Evolutionary conservation across 2,329 filamentous ascomycete genomes (phyloP).

Genomic region (Aspergillus brasiliensis): DNA sequence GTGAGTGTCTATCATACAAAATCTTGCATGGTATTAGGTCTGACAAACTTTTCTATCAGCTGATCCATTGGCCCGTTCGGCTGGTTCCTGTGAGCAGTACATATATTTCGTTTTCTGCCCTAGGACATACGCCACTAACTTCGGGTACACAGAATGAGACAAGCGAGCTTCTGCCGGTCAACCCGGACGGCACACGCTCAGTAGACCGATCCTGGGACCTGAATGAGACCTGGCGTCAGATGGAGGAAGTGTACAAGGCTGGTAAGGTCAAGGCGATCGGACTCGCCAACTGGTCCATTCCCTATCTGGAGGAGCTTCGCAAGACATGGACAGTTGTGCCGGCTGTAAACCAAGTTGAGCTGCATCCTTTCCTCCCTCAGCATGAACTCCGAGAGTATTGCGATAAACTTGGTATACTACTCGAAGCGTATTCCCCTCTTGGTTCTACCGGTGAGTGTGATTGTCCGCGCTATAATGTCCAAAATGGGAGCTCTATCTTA

Average conservation of each 20-base stretch:
- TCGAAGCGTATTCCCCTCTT: slow-evolving; percentile 42
- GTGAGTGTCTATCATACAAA: background rate
- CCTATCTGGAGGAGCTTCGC: slow-evolving; percentile 21
- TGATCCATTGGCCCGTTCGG: slow-evolving; percentile 49
- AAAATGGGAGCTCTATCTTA: no score
- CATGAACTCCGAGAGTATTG: slow-evolving; percentile 40
- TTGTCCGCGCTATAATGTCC: background rate
- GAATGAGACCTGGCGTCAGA: slow-evolving; percentile 24
- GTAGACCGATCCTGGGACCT: slow-evolving; percentile 20
- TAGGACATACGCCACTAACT: background rate
- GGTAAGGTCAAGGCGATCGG: slow-evolving; percentile 28
- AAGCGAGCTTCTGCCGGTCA: slow-evolving; percentile 5
- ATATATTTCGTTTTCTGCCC: background rate
- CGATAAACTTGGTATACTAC: slow-evolving; percentile 35
- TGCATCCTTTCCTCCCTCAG: slow-evolving; percentile 44
- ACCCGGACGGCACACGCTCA: slow-evolving; percentile 1
- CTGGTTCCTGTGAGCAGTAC: slow-evolving; percentile 1
- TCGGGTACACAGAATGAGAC: background rate
- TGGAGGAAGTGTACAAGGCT: slow-evolving; percentile 22
- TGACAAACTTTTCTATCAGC: slow-evolving; percentile 11
- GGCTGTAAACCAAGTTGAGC: slow-evolving; percentile 40
- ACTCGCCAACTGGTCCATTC: slow-evolving; percentile 25
- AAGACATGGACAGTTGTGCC: slow-evolving; percentile 24
- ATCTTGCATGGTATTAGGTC: background rate
- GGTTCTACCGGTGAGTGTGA: background rate